Conservation (phyloP, 495 filamentous ascomycete genomes). For the Xylaria nigripes region DNA sequence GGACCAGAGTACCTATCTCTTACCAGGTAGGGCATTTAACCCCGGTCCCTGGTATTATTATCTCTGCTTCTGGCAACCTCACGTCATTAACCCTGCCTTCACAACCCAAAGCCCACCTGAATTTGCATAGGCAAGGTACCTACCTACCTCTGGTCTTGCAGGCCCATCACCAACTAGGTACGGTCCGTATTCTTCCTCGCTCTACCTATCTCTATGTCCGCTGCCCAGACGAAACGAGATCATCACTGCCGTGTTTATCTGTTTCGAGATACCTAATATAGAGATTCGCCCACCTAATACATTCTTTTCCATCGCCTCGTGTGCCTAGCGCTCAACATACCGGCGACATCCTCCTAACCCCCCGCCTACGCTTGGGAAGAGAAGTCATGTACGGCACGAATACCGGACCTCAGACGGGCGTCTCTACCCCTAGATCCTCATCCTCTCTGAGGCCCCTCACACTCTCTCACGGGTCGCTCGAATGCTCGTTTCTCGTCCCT, state of each 20-base stretch:
- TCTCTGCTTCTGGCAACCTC: too few relatives aligned
- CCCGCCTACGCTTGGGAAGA: background rate
- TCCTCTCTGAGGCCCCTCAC: slow-evolving; percentile 83
- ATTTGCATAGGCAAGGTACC: background rate
- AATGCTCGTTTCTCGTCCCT: slow-evolving; percentile 88
- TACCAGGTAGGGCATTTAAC: too few relatives aligned
- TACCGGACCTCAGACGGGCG: slow-evolving; percentile 78
- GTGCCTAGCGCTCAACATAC: background rate
- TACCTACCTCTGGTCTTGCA: background rate
- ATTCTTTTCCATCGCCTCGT: background rate
- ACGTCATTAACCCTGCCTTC: background rate
- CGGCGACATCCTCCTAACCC: background rate
- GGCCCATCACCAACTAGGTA: background rate
- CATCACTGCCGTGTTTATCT: background rate
- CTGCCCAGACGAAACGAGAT: background rate
- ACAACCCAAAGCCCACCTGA: too few relatives aligned
- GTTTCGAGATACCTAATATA: background rate
- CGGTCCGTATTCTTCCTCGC: background rate
- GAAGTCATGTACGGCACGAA: slow-evolving; percentile 76
- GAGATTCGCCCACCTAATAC: background rate
- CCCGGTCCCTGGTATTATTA: too few relatives aligned
- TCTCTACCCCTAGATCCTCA: slow-evolving; percentile 84
- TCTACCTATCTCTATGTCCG: background rate
- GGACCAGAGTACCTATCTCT: too few relatives aligned
- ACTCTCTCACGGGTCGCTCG: slow-evolving; percentile 86